These are phyloP conservation scores for Ceratocystiopsis brevicomis DNA, from an alignment of 2,329 filamentous ascomycete genomes.

Conservation along the genomic window DNA sequence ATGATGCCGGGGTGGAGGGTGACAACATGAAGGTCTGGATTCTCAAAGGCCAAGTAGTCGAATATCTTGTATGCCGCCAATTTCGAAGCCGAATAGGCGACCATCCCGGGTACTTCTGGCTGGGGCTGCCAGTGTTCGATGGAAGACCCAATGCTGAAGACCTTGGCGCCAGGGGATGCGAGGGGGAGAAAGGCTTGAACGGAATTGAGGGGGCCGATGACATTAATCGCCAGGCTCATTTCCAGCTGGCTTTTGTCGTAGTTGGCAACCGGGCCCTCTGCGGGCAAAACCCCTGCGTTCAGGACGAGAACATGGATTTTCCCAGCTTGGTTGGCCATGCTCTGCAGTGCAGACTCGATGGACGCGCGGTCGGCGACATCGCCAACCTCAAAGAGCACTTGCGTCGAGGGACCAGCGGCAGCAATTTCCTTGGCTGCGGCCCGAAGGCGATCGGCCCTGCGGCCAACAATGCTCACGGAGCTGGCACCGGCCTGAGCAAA, in stretches of 20 bases:
- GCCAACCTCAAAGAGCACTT: conserved; percentile 2
- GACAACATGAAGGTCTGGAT: conserved; percentile 19
- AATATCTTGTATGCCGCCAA: conserved; percentile 17
- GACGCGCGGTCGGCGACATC: conserved; percentile 3
- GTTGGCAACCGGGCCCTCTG: conserved; percentile 1
- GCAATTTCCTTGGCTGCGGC: conserved; percentile 3
- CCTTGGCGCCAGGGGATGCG: conserved; percentile 3
- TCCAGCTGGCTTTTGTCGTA: background rate
- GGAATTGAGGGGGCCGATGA: conserved; percentile 11
- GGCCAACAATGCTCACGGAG: conserved; percentile 16
- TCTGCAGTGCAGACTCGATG: conserved; percentile 3
- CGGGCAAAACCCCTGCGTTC: conserved; percentile 5
- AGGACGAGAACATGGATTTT: conserved; percentile 8
- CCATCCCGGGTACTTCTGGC: conserved; percentile 5
- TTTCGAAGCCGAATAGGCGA: conserved; percentile 18
- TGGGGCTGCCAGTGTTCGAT: conserved; percentile 6
- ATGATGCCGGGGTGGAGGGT: conserved; percentile 23
- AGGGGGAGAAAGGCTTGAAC: conserved; percentile 10
- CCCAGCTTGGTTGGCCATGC: conserved; percentile 1
- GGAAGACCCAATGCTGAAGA: conserved; percentile 11
- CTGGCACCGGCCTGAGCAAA: conserved; percentile 19
- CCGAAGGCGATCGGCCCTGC: conserved; percentile 10
- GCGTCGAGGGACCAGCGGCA: background rate
- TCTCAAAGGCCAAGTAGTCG: conserved; percentile 17
- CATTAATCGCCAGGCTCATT: conserved; percentile 11